Evolutionary conservation across 257 asterid genomes (phyloP).

Genomic region (Oldenlandia corymbosa): DNA sequence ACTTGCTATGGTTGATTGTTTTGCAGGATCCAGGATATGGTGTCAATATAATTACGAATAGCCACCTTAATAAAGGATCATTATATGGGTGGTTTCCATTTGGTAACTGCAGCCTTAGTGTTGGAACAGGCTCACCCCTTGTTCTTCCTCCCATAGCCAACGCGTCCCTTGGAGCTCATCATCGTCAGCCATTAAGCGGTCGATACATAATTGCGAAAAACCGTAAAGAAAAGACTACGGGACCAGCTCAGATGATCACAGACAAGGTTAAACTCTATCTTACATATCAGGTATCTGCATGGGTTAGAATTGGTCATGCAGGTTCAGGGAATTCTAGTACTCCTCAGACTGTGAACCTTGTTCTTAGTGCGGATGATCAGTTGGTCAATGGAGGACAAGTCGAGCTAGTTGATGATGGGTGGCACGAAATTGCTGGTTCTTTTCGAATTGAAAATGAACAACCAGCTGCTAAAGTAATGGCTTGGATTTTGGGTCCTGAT

Average conservation of each 20-base stretch:
- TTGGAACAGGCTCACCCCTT: constrained; percentile 66
- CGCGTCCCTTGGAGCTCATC: constrained; percentile 66
- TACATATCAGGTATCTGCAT: constrained; percentile 94
- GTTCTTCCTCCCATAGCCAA: constrained; percentile 79
- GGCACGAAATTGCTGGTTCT: constrained; percentile 95
- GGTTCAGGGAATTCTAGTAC: constrained; percentile 49
- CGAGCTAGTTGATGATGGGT: constrained; percentile 53
- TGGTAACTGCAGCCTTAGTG: constrained; percentile 66
- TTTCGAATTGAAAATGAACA: constrained; percentile 81
- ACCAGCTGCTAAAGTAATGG: constrained; percentile 48
- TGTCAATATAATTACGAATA: constrained; percentile 56
- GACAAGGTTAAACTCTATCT: constrained; percentile 54
- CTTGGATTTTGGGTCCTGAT: constrained; percentile 77
- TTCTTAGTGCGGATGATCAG: constrained; percentile 70
- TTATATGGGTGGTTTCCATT: constrained; percentile 73
- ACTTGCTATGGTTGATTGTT: neutral
- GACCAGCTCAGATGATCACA: constrained; percentile 81
- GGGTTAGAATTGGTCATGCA: constrained; percentile 82
- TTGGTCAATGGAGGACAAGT: constrained; percentile 94
- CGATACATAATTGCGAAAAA: constrained; percentile 52
- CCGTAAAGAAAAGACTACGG: constrained; percentile 92
- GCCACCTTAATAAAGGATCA: constrained; percentile 45
- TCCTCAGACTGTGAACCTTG: constrained; percentile 63
- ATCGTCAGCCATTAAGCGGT: constrained; percentile 70
- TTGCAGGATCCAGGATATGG: constrained; percentile 60